A percentile compares a stretch with the other conserved stretches of the same genome.
These are phyloP conservation scores for Syzygium aromaticum DNA, from an alignment of 345 rosid genomes.

Conservation along the genomic window DNA sequence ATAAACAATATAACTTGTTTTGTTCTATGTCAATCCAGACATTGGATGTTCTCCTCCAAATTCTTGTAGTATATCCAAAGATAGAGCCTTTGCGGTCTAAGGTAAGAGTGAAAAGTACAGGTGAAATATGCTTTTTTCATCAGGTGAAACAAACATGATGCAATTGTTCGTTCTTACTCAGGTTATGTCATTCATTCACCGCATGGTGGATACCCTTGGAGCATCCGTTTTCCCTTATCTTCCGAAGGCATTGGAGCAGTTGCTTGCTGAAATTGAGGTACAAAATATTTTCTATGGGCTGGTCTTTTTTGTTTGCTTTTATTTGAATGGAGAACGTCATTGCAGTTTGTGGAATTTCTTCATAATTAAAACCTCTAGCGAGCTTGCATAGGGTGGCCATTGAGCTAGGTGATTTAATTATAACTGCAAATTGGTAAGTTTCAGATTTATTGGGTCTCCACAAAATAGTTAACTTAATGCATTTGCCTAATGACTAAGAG, in stretches of 20 bases:
- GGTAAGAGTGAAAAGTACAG: constrained; percentile 32
- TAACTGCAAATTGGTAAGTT: background rate
- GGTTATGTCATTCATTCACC: constrained; percentile 93
- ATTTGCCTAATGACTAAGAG: background rate
- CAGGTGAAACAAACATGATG: background rate
- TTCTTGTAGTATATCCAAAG: constrained; percentile 78
- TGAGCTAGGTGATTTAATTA: background rate
- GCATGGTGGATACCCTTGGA: constrained; percentile 96
- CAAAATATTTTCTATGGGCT: background rate
- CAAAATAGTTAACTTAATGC: background rate
- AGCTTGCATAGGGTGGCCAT: background rate
- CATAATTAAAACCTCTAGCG: background rate
- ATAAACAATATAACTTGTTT: background rate
- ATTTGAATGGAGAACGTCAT: background rate
- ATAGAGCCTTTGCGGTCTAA: constrained; percentile 63
- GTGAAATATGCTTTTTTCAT: background rate
- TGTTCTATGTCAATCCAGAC: constrained; percentile 44
- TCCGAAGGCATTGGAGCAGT: constrained; percentile 83
- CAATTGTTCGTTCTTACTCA: constrained; percentile 4
- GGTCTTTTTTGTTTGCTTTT: background rate
- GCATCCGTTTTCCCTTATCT: constrained; percentile 87
- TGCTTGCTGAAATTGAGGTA: constrained; percentile 96
- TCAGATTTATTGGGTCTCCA: background rate
- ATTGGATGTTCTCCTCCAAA: constrained; percentile 74
- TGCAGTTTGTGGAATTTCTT: background rate